These are phyloP conservation scores for Exophiala dermatitidis DNA, from an alignment of 2,329 filamentous ascomycete genomes.

Conservation along the genomic window DNA sequence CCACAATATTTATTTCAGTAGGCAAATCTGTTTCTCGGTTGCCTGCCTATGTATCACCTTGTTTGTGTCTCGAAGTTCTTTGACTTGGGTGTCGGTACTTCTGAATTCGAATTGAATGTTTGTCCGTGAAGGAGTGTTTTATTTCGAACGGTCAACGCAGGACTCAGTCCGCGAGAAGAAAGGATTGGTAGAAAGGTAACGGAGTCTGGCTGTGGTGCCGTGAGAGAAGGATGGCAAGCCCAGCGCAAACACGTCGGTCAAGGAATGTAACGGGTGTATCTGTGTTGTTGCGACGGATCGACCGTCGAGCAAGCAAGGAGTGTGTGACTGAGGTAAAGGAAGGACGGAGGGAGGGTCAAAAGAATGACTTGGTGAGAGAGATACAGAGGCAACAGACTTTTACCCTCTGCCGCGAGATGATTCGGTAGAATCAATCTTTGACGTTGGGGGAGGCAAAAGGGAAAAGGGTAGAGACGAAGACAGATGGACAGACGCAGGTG, in stretches of 20 bases:
- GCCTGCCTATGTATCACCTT: not conserved
- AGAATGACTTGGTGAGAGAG: conserved; percentile 15
- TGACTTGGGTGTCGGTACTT: not conserved
- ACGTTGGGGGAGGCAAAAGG: conserved; percentile 6
- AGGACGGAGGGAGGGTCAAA: conserved; percentile 10
- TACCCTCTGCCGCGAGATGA: conserved; percentile 5
- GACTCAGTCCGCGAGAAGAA: conserved; percentile 20
- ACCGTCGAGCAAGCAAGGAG: conserved; percentile 18
- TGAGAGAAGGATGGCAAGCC: conserved; percentile 13
- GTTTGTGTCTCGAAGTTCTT: not conserved
- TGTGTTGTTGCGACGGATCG: conserved; percentile 20
- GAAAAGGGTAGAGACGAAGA: not conserved
- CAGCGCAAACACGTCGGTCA: conserved; percentile 11
- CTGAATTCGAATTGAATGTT: conserved; percentile 6
- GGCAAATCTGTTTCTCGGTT: not conserved
- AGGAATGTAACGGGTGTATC: conserved; percentile 11
- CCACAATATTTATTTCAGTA: not conserved
- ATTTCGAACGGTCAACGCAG: conserved; percentile 2
- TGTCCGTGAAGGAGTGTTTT: conserved; percentile 4
- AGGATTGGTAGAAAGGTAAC: conserved; percentile 2
- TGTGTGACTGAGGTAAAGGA: conserved; percentile 11
- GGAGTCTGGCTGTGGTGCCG: conserved; percentile 4
- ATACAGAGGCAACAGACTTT: conserved; percentile 11
- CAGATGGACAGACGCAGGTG: not conserved
- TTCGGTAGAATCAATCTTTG: not conserved